Base-by-base conservation (phyloP, 768 basidiomycete genomes). In the Phaffia australis region DNA sequence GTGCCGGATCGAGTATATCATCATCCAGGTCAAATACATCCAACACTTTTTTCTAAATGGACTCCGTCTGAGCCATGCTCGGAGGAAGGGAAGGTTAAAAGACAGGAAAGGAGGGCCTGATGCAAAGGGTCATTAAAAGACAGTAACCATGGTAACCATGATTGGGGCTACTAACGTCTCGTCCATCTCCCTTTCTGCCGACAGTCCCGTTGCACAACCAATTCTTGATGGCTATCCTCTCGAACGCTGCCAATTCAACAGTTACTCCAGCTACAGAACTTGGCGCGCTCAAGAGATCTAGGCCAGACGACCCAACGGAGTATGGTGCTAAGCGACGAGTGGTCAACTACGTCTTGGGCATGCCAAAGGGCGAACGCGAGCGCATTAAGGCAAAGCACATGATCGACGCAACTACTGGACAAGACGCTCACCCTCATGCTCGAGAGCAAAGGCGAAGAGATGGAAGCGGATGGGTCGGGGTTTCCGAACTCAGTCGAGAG, bases 131-230 rank as follows among this genome's bases (percentile, higher is more conserved):
- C 35, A 42, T 42, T 42, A 42, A 42, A 42, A 42, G 35, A 42
- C 35, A 42, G 35, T 42, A 42, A 42, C 35, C 35, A 42, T 42
- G 35, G 35, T 42, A 42, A 42, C 35, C 35, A 55, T 15, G 54
- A 47, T 35, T 25, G 9, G 14, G 15, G 9, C 8, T 46, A 29
- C 30, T 30, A 47, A 11, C 65, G n/a, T 23, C 64, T 54, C 19
- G 46, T 47, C 25, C 15, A n/a, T 19, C 32, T 56, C 55, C 35
- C 30, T 35, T 47, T 29, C 58, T n/a, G 19, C 1, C 23, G 21
- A n/a, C 55, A 67, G 66, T 67, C 51, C 66, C 66, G 6, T 55
- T 67, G 7, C 66, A 67, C 60, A 67, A 67, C 60, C 66, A 67
- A 23, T 48, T 67, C 19, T 49, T 67, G 18, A 67, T 67, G 52